These are phyloP conservation scores for Ogataea degrootiae DNA, from an alignment of 805 yeast genomes.

Conservation along the genomic window DNA sequence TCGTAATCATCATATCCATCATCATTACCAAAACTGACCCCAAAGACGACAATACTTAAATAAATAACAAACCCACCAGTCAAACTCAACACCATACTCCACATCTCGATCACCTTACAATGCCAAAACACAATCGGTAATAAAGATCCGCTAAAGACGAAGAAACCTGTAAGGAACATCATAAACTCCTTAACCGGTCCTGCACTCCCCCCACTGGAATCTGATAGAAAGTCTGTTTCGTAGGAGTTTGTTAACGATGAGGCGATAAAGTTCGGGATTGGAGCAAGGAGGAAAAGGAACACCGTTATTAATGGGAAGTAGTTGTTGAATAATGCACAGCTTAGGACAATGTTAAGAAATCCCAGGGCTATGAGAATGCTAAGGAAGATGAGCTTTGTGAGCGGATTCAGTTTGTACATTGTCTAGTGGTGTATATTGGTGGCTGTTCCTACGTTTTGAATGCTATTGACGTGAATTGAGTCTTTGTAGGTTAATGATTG, in stretches of 20 bases:
- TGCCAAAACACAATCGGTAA: constrained; percentile 31
- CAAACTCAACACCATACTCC: constrained; percentile 55
- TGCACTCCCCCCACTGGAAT: constrained; percentile 15
- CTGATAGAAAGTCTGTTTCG: constrained; percentile 27
- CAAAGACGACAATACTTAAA: constrained; percentile 75
- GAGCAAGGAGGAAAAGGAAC: constrained; percentile 30
- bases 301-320: constrained; percentile 83
- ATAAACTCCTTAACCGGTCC: constrained; percentile 24
- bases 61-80: constrained; percentile 82
- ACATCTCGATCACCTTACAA: constrained; percentile 21
- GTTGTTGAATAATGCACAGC: constrained; percentile 81
- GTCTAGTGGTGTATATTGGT: background rate
- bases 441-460: background rate
- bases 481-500: too few species aligned
- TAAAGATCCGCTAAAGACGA: constrained; percentile 30
- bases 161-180: constrained; percentile 30
- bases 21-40: constrained; percentile 65
- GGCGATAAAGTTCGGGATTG: constrained; percentile 31
- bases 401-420: constrained; percentile 41
- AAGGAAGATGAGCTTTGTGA: constrained; percentile 70
- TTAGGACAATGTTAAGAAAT: constrained; percentile 77
- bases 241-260: constrained; percentile 21
- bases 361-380: constrained; percentile 82
- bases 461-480: background rate
- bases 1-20: constrained; percentile 38